Conservation (phyloP, 2,329 filamentous ascomycete genomes). For the Plenodomus biglobosus region DNA sequence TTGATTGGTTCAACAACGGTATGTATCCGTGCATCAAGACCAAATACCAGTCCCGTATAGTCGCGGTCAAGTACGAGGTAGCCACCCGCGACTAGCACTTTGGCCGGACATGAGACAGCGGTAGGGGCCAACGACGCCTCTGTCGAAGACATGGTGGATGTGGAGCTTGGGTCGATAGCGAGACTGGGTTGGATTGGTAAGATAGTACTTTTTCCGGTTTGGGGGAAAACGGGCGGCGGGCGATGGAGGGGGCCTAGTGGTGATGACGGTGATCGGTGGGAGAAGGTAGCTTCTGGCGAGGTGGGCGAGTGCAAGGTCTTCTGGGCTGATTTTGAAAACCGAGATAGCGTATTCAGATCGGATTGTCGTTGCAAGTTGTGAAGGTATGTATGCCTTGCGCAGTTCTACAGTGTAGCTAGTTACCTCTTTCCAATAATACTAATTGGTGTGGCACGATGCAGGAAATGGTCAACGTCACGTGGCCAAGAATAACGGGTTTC, state of each 20-base stretch:
- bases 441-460: conserved; percentile 1
- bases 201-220: conserved; percentile 3
- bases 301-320: conserved; percentile 3
- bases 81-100: conserved; percentile 91
- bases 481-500: neutral
- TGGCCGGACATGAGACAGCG: conserved; percentile 84
- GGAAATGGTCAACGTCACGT: conserved; percentile 9
- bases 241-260: conserved; percentile 17
- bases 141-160: conserved; percentile 12
- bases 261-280: conserved; percentile 15
- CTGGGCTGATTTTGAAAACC: too few relatives aligned
- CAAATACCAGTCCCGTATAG: conserved; percentile 74
- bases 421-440: too few relatives aligned
- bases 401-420: too few relatives aligned
- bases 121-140: conserved; percentile 23
- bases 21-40: conserved; percentile 65
- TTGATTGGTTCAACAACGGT: conserved; percentile 58
- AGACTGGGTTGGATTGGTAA: conserved; percentile 17
- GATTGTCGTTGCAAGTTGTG: too few relatives aligned
- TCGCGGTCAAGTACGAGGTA: conserved; percentile 90
- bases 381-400: too few relatives aligned
- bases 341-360: too few relatives aligned
- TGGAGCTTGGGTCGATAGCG: conserved; percentile 9
- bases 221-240: conserved; percentile 4
- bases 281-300: conserved; percentile 18